Conservation (phyloP, 495 filamentous ascomycete species). For the Penicillium herquei region DNA sequence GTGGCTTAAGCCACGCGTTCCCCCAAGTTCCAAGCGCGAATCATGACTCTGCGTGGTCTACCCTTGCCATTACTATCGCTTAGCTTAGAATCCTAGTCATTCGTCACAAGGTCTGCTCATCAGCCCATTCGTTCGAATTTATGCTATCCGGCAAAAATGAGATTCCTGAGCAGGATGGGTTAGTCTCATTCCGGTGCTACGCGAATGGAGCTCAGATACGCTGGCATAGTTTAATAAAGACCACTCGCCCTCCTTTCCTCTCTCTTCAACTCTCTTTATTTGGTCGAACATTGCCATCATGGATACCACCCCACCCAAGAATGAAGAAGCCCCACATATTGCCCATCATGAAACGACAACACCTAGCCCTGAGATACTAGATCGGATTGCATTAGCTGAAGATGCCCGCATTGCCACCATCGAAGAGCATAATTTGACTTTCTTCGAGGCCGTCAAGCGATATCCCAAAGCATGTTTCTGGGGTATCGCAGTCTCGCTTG, state of each 20-base stretch:
- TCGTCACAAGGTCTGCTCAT: background rate
- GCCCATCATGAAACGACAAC: background rate
- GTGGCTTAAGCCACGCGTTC: background rate
- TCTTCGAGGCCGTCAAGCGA: constrained; percentile 38
- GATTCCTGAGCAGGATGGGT: background rate
- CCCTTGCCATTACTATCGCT: background rate
- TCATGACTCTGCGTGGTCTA: background rate
- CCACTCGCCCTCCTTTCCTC: background rate
- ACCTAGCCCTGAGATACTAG: background rate
- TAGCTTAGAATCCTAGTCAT: background rate
- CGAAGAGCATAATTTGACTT: constrained; percentile 38
- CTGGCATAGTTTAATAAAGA: background rate
- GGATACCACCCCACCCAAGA: background rate
- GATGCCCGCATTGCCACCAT: constrained; percentile 1
- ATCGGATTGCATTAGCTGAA: background rate
- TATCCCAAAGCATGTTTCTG: constrained; percentile 53
- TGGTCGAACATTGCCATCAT: background rate
- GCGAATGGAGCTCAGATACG: too few species aligned
- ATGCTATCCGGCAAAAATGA: constrained; percentile 2
- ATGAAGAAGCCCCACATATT: background rate
- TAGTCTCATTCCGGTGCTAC: background rate
- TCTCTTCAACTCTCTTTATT: background rate
- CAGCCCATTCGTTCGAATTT: background rate
- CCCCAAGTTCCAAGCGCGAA: too few species aligned
- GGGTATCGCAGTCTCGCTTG: constrained; percentile 43